Percentiles rank a stretch among this genome's conserved stretches.
Conservation (phyloP, 2,329 filamentous ascomycete species). For the Cordyceps cateniannulata region DNA sequence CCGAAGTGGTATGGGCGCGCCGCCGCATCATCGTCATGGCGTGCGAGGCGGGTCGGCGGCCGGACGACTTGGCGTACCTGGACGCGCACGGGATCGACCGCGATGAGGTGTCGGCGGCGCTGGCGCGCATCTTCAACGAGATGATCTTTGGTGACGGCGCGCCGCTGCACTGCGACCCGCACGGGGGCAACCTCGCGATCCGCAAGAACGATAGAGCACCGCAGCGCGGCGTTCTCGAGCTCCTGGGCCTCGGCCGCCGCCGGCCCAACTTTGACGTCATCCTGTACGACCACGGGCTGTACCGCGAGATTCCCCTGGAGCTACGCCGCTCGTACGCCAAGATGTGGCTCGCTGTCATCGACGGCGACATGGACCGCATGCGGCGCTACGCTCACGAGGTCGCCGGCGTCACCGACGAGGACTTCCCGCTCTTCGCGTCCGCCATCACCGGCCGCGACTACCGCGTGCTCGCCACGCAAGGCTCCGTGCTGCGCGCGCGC, state of each 20-base stretch:
- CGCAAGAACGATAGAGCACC: conserved; percentile 60
- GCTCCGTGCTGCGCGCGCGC: conserved; percentile 51
- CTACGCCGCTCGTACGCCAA: conserved; percentile 86
- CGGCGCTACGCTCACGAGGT: conserved; percentile 83
- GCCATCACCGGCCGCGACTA: conserved; percentile 95
- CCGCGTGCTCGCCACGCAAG: conserved; percentile 59
- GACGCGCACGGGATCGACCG: conserved; percentile 83
- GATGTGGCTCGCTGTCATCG: conserved; percentile 93
- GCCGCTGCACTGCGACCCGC: conserved; percentile 91
- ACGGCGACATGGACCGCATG: conserved; percentile 81
- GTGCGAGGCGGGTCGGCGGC: conserved; percentile 75
- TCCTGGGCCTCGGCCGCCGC: conserved; percentile 13
- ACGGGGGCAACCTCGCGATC: conserved; percentile 93
- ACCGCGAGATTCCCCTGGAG: conserved; percentile 78
- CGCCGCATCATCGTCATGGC: conserved; percentile 93
- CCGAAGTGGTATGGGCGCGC: conserved; percentile 82
- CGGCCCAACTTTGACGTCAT: conserved; percentile 86
- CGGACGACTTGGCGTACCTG: conserved; percentile 83
- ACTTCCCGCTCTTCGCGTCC: conserved; percentile 91
- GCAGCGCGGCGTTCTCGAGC: conserved; percentile 28
- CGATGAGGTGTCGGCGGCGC: conserved; percentile 87
- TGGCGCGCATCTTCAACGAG: conserved; percentile 94
- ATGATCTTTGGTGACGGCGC: conserved; percentile 95
- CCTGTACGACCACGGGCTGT: conserved; percentile 93
- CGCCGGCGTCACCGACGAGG: conserved; percentile 78